Evolutionary conservation across 2,329 filamentous ascomycete species (phyloP), one percentile per base, ranked within the genome.

Genomic region (Cladosporium sp.): DNA sequence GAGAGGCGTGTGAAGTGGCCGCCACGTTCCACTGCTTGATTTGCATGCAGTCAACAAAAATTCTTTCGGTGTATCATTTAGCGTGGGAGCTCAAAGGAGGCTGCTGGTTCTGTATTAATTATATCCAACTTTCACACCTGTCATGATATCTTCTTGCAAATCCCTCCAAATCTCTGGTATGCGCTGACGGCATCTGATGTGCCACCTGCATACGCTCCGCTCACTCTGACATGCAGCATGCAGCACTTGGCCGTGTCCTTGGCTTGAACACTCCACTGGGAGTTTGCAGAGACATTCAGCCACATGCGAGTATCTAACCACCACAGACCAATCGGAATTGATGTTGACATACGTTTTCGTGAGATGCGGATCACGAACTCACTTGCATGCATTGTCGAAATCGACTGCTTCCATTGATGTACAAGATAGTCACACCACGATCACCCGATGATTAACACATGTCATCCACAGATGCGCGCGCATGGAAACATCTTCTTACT

Each of bases 1-100:
- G 78, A 82, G 72, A 81, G 75, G 71, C 78, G 85, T 29, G 77
- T 79, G 23, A 82, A 81, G 72, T 85, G 82, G 81, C 84, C 84
- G 40, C 55, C 55, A 21, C 33, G 55, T 21, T 57, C 55, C 33
- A 26, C n/a, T 40, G 55, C 55, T 57, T 57, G 31, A 35, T 31
- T 33, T 5, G 52, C 52, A 33, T 21, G n/a, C 16, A 14, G 31
- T 55, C 8, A 12, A 21, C 33, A 33, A 5, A 33, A 33, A 33
- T 55, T 55, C 31, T 33, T 33, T 29, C 8, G 28, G 12, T 55
- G 52, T 55, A 55, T 55, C 18, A 55, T 55, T 46, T 55, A 55
- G 52, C 52, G 52, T 55, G 28, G 52, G 52, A 5, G 21, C 2
- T 33, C 18, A 33, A 29, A 31, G 18, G 52, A 33, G 29, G 29